These are phyloP conservation scores for Zizania palustris DNA, from an alignment of 202 grass and related monocot genomes.

Conservation along the genomic window DNA sequence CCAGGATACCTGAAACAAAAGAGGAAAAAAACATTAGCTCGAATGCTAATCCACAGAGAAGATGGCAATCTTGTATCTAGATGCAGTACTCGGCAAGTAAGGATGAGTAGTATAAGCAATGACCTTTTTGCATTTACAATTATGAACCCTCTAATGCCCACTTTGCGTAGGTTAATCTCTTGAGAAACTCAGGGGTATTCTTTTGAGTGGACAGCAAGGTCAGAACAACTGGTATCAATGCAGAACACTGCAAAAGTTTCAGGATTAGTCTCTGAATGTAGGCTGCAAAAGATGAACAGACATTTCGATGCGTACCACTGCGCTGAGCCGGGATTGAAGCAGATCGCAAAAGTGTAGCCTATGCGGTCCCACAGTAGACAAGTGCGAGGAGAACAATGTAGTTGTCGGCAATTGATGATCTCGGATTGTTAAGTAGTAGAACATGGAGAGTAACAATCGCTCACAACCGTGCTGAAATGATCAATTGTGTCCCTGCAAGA, in stretches of 20 bases:
- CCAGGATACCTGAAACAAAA: conserved; percentile 70
- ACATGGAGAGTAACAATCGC: conserved; percentile 90
- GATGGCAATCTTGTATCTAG: neutral
- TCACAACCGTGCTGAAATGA: conserved; percentile 80
- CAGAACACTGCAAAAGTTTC: conserved; percentile 67
- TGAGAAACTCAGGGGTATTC: conserved; percentile 51
- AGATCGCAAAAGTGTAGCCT: conserved; percentile 90
- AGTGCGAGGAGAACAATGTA: conserved; percentile 74
- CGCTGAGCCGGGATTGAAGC: conserved; percentile 79
- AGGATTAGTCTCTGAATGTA: conserved; percentile 16
- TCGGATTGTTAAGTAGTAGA: conserved; percentile 95
- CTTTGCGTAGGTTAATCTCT: conserved; percentile 82
- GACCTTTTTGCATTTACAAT: conserved; percentile 87
- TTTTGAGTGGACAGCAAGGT: conserved; percentile 79
- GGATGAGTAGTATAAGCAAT: neutral
- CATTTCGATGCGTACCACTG: conserved; percentile 58
- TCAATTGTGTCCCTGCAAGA: conserved; percentile 86
- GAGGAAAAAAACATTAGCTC: conserved; percentile 21
- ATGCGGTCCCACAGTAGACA: conserved; percentile 89
- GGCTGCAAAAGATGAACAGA: neutral
- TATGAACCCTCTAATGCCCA: conserved; percentile 88
- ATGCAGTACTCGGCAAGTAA: neutral
- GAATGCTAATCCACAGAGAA: neutral
- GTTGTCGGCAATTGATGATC: conserved; percentile 68
- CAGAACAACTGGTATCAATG: conserved; percentile 75